Evolutionary conservation across 306 rosid species (phyloP).

Genomic region (Ochetophila trinervis): DNA sequence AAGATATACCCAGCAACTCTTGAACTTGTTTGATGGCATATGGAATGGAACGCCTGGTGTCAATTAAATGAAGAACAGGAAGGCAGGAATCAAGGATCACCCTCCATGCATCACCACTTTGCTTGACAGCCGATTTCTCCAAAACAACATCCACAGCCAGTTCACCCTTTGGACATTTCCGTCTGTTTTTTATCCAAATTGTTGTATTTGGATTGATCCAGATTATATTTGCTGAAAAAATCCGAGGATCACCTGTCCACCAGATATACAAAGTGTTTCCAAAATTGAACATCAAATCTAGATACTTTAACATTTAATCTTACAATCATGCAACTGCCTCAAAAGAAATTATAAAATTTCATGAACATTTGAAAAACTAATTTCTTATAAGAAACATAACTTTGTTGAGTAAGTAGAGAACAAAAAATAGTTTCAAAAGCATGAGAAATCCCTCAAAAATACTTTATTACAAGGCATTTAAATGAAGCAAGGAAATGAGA

Average conservation of each 20-base stretch:
- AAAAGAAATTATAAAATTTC: too few species aligned
- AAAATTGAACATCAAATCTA: neutral
- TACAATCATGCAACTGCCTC: neutral
- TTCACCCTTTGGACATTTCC: conserved; percentile 64
- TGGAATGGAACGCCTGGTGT: conserved; percentile 80
- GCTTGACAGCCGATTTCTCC: conserved; percentile 67
- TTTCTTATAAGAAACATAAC: too few species aligned
- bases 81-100: conserved; percentile 79
- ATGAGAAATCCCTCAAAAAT: too few species aligned
- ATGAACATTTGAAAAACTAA: too few species aligned
- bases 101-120: conserved; percentile 98
- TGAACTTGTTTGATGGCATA: conserved; percentile 84
- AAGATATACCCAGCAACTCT: conserved; percentile 76
- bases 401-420: too few species aligned
- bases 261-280: neutral
- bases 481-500: too few species aligned
- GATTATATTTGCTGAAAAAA: conserved; percentile 65
- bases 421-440: too few species aligned
- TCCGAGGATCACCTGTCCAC: conserved; percentile 74
- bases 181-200: conserved; percentile 68
- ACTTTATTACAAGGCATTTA: too few species aligned
- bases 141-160: conserved; percentile 70
- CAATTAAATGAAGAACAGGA: conserved; percentile 84
- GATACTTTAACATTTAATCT: neutral
- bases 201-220: conserved; percentile 82